phyloP scores from a whole-genome alignment of 1,284 basidiomycete species.

The Fomitiporia mediterranea region DNA sequence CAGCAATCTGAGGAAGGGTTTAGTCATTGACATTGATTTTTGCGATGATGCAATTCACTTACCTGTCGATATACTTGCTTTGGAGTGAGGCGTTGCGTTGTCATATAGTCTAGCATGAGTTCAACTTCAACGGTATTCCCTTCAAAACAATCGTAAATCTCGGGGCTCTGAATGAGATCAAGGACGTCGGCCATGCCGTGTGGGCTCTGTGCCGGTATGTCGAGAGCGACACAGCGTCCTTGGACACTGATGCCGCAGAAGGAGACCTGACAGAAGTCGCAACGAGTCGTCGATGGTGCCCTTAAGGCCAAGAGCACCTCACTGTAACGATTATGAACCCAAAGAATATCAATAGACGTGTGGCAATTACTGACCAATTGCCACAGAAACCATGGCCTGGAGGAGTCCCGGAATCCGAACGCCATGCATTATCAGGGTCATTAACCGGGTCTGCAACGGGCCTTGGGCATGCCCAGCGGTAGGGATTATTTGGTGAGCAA shows the following conservation, averaged over 20 bases:
- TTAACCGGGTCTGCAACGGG: conserved; percentile 64
- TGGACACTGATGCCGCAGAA: conserved; percentile 75
- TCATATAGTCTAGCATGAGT: conserved; percentile 72
- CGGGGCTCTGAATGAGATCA: conserved; percentile 67
- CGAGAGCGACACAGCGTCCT: conserved; percentile 59
- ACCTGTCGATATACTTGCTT: conserved; percentile 72
- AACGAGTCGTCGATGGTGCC: conserved; percentile 70
- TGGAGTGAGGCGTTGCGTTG: conserved; percentile 51
- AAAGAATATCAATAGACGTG: conserved; percentile 5
- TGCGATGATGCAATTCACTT: too few species aligned
- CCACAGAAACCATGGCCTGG: conserved; percentile 73
- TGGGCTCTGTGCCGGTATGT: conserved; percentile 56
- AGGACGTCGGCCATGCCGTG: conserved; percentile 58
- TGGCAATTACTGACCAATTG: conserved; percentile 51
- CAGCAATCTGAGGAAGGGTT: conserved; percentile 46
- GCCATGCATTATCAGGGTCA: conserved; percentile 67
- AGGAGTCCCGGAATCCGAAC: conserved; percentile 63
- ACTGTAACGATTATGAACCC: conserved; percentile 32
- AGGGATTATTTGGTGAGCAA: conserved; percentile 58
- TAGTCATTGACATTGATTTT: neutral
- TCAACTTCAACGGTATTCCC: conserved; percentile 73
- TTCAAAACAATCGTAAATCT: conserved; percentile 73
- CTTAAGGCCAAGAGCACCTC: conserved; percentile 64
- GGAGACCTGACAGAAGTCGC: conserved; percentile 70
- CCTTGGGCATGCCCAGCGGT: conserved; percentile 67